phyloP scores from a whole-genome alignment of 371 early-diverging fungal genomes.

The Mucor lusitanicus region DNA sequence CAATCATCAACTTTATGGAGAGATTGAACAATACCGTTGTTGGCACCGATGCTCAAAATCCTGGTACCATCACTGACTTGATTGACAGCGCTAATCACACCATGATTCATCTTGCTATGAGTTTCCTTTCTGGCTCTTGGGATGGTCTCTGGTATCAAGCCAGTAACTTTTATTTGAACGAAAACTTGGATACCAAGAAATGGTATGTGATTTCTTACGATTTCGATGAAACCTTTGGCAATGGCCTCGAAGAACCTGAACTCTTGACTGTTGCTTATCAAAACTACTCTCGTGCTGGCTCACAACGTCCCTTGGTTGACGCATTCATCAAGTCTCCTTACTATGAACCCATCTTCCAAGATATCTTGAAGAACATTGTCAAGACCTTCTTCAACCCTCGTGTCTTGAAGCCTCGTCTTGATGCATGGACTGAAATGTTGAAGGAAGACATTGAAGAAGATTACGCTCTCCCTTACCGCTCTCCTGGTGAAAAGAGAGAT shows the following conservation, averaged over 20 bases:
- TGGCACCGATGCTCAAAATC: slow-evolving; percentile 27
- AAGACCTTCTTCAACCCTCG: slow-evolving; percentile 52
- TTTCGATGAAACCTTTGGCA: slow-evolving; percentile 58
- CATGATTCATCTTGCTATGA: slow-evolving; percentile 47
- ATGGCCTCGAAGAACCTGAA: slow-evolving; percentile 30
- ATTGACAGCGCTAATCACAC: slow-evolving; percentile 40
- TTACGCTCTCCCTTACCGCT: slow-evolving; percentile 28
- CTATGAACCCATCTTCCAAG: slow-evolving; percentile 43
- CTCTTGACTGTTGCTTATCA: slow-evolving; percentile 40
- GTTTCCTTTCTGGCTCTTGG: slow-evolving; percentile 52
- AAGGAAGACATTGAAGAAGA: slow-evolving; percentile 51
- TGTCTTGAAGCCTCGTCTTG: slow-evolving; percentile 44
- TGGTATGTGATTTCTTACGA: slow-evolving; percentile 57
- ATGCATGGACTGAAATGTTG: slow-evolving; percentile 51
- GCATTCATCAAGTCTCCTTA: slow-evolving; percentile 41
- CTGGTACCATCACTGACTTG: slow-evolving; percentile 31
- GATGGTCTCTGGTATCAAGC: slow-evolving; percentile 52
- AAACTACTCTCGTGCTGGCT: slow-evolving; percentile 31
- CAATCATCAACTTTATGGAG: slow-evolving; percentile 30
- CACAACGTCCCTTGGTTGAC: slow-evolving; percentile 38
- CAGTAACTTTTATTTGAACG: slow-evolving; percentile 51
- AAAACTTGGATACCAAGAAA: slow-evolving; percentile 39
- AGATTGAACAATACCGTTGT: slow-evolving; percentile 14
- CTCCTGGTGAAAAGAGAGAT: slow-evolving; percentile 36
- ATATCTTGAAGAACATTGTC: slow-evolving; percentile 43